A percentile compares a stretch with the other conserved stretches of the same genome.
phyloP scores from a whole-genome alignment of 1,139 yeast genomes.

The Yamadazyma oceani region DNA sequence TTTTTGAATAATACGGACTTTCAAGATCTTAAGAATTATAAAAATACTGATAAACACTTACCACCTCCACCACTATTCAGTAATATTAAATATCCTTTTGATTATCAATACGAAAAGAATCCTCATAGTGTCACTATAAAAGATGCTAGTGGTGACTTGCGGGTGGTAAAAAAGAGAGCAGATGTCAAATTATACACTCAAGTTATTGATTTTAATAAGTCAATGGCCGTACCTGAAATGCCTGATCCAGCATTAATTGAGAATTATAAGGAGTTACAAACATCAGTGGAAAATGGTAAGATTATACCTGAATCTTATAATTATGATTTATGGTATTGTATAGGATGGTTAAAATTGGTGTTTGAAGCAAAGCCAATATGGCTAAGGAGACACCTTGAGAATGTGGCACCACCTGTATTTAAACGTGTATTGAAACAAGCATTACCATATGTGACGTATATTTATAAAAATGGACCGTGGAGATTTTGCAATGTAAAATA shows the following conservation, averaged over 20 bases:
- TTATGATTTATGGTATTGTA: constrained; percentile 42
- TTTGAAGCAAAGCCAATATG: constrained; percentile 80
- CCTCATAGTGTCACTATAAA: constrained; percentile 55
- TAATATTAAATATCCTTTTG: constrained; percentile 70
- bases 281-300: constrained; percentile 5
- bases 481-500: constrained; percentile 79
- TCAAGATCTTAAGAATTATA: constrained; percentile 24
- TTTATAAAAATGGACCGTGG: constrained; percentile 93
- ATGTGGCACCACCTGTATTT: constrained; percentile 53
- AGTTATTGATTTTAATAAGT: constrained; percentile 34
- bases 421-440: constrained; percentile 65
- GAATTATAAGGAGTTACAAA: constrained; percentile 28
- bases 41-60: constrained; percentile 57
- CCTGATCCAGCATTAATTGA: constrained; percentile 41
- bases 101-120: constrained; percentile 48
- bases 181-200: constrained; percentile 49
- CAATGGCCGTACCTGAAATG: constrained; percentile 27
- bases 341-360: constrained; percentile 50
- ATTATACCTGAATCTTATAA: constrained; percentile 30
- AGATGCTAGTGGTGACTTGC: constrained; percentile 63
- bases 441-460: constrained; percentile 77
- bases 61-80: constrained; percentile 90
- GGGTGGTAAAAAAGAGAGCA: constrained; percentile 37
- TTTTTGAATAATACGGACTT: constrained; percentile 36
- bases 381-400: constrained; percentile 75